A percentile compares a stretch with the other conserved stretches of the same genome.
phyloP scores from a whole-genome alignment of 2,329 filamentous ascomycete species.

The Uncinocarpus reesii region DNA sequence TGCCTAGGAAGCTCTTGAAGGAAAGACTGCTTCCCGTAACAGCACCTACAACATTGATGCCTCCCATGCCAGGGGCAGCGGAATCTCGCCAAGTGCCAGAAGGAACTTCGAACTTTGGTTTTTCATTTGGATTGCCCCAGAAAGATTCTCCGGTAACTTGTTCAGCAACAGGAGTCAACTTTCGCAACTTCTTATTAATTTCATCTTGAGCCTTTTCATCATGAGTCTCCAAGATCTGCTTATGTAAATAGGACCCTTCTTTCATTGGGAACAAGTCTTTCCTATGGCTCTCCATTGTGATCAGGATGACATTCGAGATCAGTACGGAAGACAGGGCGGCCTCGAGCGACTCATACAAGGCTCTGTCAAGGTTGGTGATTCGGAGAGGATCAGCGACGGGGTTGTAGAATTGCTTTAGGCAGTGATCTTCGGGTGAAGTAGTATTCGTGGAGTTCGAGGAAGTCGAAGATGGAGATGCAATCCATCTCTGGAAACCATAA shows the following conservation, averaged over 20 bases:
- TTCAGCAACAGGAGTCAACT: slow-evolving; percentile 24
- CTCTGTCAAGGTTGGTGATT: slow-evolving; percentile 26
- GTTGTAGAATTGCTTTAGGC: slow-evolving; percentile 18
- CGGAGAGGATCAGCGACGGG: slow-evolving; percentile 25
- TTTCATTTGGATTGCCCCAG: slow-evolving; percentile 7
- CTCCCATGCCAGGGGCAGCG: slow-evolving; percentile 23
- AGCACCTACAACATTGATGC: slow-evolving; percentile 25
- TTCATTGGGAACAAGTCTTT: slow-evolving; percentile 27
- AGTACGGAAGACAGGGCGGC: slow-evolving; percentile 21
- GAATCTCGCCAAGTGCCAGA: slow-evolving; percentile 19
- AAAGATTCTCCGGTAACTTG: slow-evolving; percentile 24
- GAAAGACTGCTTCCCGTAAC: slow-evolving; percentile 26
- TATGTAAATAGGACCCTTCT: slow-evolving; percentile 23
- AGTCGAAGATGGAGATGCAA: background rate
- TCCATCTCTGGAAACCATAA: slow-evolving; percentile 23
- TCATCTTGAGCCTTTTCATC: slow-evolving; percentile 14
- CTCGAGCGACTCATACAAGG: slow-evolving; percentile 21
- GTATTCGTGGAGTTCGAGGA: background rate
- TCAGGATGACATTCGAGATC: slow-evolving; percentile 26
- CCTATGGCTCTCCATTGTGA: slow-evolving; percentile 27
- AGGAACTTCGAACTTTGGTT: slow-evolving; percentile 10
- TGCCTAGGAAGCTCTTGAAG: slow-evolving; percentile 26
- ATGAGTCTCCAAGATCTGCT: slow-evolving; percentile 21
- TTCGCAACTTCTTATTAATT: slow-evolving; percentile 20
- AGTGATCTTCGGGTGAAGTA: background rate